Evolutionary conservation across 495 filamentous ascomycete genomes (phyloP).

Genomic region (Trichodelitschia bisporula): DNA sequence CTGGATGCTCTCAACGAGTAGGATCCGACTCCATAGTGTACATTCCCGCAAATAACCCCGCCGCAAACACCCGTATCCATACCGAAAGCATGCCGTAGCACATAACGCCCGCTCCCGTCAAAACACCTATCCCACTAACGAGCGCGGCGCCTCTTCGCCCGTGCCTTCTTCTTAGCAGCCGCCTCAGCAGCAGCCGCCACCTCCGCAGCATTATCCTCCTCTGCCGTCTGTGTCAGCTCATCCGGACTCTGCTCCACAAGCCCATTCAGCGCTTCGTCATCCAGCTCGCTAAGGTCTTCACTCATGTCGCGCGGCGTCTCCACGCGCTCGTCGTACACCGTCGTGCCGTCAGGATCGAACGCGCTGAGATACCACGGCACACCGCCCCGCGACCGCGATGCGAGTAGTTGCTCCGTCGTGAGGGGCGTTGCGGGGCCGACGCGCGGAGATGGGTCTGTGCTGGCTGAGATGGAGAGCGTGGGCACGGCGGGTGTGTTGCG

Average conservation of each 20-base stretch:
- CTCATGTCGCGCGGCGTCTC: constrained; percentile 56
- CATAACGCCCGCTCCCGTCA: too few species aligned
- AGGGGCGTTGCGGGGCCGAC: neutral
- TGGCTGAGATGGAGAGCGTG: constrained; percentile 15
- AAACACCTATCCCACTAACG: too few species aligned
- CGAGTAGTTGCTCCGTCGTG: constrained; percentile 7
- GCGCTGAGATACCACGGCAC: constrained; percentile 72
- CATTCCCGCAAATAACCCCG: too few species aligned
- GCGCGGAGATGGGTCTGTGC: constrained; percentile 1
- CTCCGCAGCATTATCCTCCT: too few species aligned
- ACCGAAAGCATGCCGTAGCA: too few species aligned
- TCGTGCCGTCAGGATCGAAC: constrained; percentile 59
- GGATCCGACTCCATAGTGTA: too few species aligned
- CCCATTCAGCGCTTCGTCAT: constrained; percentile 61
- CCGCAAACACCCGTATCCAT: too few species aligned
- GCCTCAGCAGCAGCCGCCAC: too few species aligned
- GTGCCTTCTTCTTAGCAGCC: constrained; percentile 3
- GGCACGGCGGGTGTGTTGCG: neutral
- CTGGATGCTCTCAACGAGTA: too few species aligned
- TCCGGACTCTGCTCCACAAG: constrained; percentile 21
- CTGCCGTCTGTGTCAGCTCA: constrained; percentile 5
- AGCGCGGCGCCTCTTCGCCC: too few species aligned
- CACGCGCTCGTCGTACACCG: constrained; percentile 47
- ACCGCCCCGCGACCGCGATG: constrained; percentile 43
- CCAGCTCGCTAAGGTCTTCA: constrained; percentile 70